A percentile compares a stretch with the other conserved stretches of the same genome.
Evolutionary conservation across 2,329 filamentous ascomycete genomes (phyloP).

Genomic region (Stenocarpella maydis): DNA sequence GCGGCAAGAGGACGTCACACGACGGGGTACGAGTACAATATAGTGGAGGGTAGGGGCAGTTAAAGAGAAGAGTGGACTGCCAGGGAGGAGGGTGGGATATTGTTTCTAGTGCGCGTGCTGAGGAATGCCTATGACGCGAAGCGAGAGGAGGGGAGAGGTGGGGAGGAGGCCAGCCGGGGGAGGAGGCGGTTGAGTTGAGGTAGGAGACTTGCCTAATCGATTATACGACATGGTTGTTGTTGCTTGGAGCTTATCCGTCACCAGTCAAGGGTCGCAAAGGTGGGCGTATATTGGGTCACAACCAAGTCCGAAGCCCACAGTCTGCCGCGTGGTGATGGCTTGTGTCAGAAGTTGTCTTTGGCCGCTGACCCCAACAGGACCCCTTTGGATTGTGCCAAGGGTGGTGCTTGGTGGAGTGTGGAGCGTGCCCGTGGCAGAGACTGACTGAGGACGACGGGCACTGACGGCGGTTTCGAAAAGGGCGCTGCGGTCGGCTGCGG

Average conservation of each 20-base stretch:
- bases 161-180: slow-evolving; percentile 22
- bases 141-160: slow-evolving; percentile 36
- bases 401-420: background rate
- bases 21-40: background rate
- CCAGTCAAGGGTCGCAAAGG: slow-evolving; percentile 23
- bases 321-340: slow-evolving; percentile 3
- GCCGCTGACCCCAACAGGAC: slow-evolving; percentile 5
- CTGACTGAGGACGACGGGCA: slow-evolving; percentile 18
- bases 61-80: slow-evolving; percentile 27
- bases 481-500: slow-evolving; percentile 29
- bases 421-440: background rate
- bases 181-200: slow-evolving; percentile 22
- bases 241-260: slow-evolving; percentile 16
- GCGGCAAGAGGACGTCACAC: slow-evolving; percentile 26
- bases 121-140: slow-evolving; percentile 28
- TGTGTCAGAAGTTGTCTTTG: slow-evolving; percentile 11
- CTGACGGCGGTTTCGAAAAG: slow-evolving; percentile 31
- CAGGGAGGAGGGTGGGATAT: slow-evolving; percentile 24
- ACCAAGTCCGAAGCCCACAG: slow-evolving; percentile 26
- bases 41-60: slow-evolving; percentile 13
- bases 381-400: slow-evolving; percentile 26
- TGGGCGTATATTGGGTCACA: slow-evolving; percentile 22
- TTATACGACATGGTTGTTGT: slow-evolving; percentile 72
- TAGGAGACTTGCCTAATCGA: slow-evolving; percentile 70
- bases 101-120: slow-evolving; percentile 26